Evolutionary conservation across 140 eudicot species (phyloP).

Genomic region (Senecio squalidus): DNA sequence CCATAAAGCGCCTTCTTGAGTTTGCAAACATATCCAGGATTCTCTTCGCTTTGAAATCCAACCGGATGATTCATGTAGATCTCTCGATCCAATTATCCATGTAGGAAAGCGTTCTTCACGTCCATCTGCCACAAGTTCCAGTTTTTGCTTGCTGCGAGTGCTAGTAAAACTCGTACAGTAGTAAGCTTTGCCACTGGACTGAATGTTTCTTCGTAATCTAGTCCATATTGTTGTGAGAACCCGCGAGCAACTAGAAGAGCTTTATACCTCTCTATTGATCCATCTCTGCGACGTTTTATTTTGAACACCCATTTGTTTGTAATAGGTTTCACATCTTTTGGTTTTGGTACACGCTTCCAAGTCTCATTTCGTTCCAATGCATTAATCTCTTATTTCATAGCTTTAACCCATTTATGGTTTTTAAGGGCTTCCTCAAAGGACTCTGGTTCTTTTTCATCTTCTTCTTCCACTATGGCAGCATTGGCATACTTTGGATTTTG

Average conservation of each 20-base stretch:
- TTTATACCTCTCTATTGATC: neutral
- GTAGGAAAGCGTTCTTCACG: neutral
- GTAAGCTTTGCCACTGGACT: conserved; percentile 4
- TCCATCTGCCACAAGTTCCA: neutral
- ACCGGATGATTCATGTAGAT: conserved; percentile 16
- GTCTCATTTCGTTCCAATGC: neutral
- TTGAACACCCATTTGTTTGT: conserved; percentile 4
- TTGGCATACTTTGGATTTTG: neutral
- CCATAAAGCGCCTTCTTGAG: conserved; percentile 16
- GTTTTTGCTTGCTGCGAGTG: neutral
- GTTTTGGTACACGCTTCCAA: neutral
- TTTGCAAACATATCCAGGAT: conserved; percentile 9
- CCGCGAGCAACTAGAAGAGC: conserved; percentile 2
- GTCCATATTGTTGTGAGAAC: neutral
- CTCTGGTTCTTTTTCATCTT: neutral
- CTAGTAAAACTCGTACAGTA: neutral
- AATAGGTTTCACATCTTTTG: neutral
- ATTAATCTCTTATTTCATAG: neutral
- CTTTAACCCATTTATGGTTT: neutral
- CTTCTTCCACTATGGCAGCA: neutral
- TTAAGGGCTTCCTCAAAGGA: neutral
- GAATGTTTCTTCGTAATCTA: neutral
- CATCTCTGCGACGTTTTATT: neutral
- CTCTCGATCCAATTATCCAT: neutral
- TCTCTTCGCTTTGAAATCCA: conserved; percentile 1